These are phyloP conservation scores for Plectosphaerella plurivora DNA, from an alignment of 2,329 filamentous ascomycete species.

Conservation along the genomic window DNA sequence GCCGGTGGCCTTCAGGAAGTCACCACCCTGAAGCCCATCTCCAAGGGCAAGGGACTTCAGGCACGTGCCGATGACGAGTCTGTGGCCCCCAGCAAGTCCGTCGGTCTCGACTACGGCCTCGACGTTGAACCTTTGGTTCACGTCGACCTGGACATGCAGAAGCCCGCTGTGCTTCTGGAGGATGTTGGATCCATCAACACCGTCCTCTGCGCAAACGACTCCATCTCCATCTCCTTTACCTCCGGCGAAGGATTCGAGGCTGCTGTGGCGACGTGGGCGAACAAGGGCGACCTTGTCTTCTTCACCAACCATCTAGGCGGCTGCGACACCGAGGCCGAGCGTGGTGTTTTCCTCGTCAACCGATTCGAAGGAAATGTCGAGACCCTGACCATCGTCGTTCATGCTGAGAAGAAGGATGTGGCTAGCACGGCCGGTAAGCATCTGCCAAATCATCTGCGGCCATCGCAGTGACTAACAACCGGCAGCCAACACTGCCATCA, in stretches of 20 bases:
- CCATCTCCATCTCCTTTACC: conserved; percentile 26
- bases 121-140: conserved; percentile 43
- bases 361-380: conserved; percentile 7
- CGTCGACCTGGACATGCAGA: conserved; percentile 45
- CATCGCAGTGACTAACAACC: background rate
- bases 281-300: conserved; percentile 15
- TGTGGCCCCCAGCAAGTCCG: conserved; percentile 27
- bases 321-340: conserved; percentile 15
- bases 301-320: conserved; percentile 17
- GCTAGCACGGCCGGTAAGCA: conserved; percentile 15
- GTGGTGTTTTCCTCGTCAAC: conserved; percentile 16
- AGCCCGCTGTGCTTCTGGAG: conserved; percentile 16
- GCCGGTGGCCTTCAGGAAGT: background rate
- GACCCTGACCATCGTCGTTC: conserved; percentile 12
- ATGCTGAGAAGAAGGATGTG: conserved; percentile 16
- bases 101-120: conserved; percentile 24
- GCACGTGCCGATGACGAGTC: background rate
- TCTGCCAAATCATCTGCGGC: background rate
- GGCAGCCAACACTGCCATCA: conserved; percentile 11
- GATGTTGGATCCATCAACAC: conserved; percentile 44
- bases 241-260: conserved; percentile 12
- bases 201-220: conserved; percentile 49
- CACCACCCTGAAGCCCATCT: background rate
- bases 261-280: conserved; percentile 13
- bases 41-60: background rate